Percentiles rank a stretch among this genome's conserved stretches.
Evolutionary conservation across 805 yeast species (phyloP).

Genomic region (Blastobotrys terrestris): DNA sequence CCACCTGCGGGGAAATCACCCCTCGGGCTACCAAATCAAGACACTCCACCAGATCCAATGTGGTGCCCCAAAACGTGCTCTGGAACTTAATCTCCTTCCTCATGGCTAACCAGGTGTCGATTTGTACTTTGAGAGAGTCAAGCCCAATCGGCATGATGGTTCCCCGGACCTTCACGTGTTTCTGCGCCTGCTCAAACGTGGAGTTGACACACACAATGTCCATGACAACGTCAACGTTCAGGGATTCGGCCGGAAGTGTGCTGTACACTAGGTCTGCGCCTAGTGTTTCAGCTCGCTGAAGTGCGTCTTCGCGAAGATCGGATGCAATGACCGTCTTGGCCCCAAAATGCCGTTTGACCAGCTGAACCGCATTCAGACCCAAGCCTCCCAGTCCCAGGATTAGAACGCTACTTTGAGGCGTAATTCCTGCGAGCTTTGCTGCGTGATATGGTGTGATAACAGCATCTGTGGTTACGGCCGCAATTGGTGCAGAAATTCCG

Average conservation of each 20-base stretch:
- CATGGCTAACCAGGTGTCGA: constrained; percentile 35
- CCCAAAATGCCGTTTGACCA: constrained; percentile 14
- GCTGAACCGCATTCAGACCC: constrained; percentile 31
- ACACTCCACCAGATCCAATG: constrained; percentile 38
- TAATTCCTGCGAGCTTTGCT: constrained; percentile 24
- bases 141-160: constrained; percentile 40
- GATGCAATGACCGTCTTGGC: constrained; percentile 4
- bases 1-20: constrained; percentile 34
- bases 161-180: constrained; percentile 35
- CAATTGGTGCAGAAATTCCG: constrained; percentile 25
- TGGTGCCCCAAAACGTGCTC: constrained; percentile 42
- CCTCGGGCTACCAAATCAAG: constrained; percentile 40
- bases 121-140: constrained; percentile 31
- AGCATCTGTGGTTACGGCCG: constrained; percentile 33
- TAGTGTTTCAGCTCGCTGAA: constrained; percentile 26
- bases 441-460: constrained; percentile 34
- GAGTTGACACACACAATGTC: constrained; percentile 23
- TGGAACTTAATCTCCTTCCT: constrained; percentile 37
- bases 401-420: constrained; percentile 24
- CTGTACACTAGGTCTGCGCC: constrained; percentile 42
- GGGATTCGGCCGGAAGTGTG: constrained; percentile 25
- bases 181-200: constrained; percentile 25
- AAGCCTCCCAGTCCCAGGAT: constrained; percentile 33
- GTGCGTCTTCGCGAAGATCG: constrained; percentile 28
- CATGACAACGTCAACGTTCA: constrained; percentile 35